Conservation (phyloP, 352 stramenopile genomes). For the Phytophthora citrophthora region DNA sequence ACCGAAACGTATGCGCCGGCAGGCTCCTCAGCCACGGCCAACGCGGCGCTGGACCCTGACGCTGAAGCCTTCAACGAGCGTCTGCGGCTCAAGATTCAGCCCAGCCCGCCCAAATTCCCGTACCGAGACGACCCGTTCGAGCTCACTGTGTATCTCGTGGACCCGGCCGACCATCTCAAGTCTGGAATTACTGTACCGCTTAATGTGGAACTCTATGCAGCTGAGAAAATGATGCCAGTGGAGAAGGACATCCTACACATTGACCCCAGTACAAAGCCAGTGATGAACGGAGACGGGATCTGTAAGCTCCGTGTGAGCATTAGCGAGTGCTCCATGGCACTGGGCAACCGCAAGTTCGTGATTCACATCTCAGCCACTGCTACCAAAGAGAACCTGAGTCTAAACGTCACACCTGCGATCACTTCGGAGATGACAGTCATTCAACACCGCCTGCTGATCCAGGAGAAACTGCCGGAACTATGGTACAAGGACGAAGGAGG, state of each 20-base stretch:
- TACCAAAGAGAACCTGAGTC: constrained; percentile 53
- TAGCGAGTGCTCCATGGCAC: constrained; percentile 84
- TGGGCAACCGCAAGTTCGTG: constrained; percentile 88
- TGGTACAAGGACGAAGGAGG: constrained; percentile 90
- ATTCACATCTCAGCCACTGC: constrained; percentile 73
- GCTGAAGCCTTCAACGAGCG: constrained; percentile 63
- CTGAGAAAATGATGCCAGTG: constrained; percentile 84
- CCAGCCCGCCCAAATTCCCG: constrained; percentile 83
- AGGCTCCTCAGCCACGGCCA: constrained; percentile 31
- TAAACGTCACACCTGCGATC: constrained; percentile 67
- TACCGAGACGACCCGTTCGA: constrained; percentile 89
- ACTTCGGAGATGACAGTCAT: constrained; percentile 87
- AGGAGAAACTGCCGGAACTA: constrained; percentile 82
- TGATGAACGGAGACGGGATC: constrained; percentile 86
- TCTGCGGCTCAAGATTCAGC: constrained; percentile 85
- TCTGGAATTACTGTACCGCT: constrained; percentile 78
- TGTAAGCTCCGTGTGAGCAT: constrained; percentile 84
- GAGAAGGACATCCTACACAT: constrained; percentile 84
- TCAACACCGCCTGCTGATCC: constrained; percentile 83
- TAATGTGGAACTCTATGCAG: constrained; percentile 82
- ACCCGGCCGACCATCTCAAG: constrained; percentile 81
- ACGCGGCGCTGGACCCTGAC: constrained; percentile 51
- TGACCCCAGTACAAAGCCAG: constrained; percentile 74
- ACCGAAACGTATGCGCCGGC: constrained; percentile 60
- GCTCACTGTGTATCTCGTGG: constrained; percentile 88